Base-by-base conservation (phyloP, 2,329 filamentous ascomycete genomes). In the Calcarisporium arbuscula region DNA sequence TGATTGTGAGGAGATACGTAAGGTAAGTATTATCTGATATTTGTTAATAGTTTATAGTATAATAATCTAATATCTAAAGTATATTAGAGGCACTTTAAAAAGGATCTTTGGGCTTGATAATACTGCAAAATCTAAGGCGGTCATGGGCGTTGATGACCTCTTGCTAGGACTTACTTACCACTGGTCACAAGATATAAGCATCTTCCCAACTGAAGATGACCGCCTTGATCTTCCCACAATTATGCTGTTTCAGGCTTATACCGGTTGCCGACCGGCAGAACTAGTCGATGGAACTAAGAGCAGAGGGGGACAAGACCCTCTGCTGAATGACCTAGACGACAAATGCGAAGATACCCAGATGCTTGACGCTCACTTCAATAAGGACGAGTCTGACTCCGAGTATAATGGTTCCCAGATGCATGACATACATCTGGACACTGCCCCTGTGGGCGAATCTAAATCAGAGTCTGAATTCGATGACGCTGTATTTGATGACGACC, bases 191-290 rank as follows among this genome's bases (percentile, higher is more conserved):
- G 46, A 51, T 34, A 26, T 38, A 19, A 43, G 36, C 25, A 35
- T 50, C 28, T 52, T 46, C 32, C 46, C 33, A 14, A 51, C 44
- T n/a, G 37, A 53, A 34, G 45, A 48, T 30, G 41, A 50, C 28
- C 36, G 39, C 17, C 40, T 43, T 21, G 40, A 51, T 32, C 25
- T 48, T 4, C 38, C 47, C 10, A 45, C 39, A 3, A 48, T 51
- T n/a, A 43, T 49, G 34, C 45, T 50, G 6, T 48, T 53, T 30
- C 30, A 50, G 35, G 34, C 40, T 20, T 53, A 50, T 16, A 50
- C 37, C 15, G 41, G 42, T 22, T 42, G 41, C 29, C 36, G 42
- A 31, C 44, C 36, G 6, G 47, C 35, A 20, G 50, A 53, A 40
- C 45, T 53, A 17, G 42, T 52, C 27, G 37, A 53, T 32, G 23